Percentiles rank a stretch among this genome's conserved stretches.
phyloP scores from a whole-genome alignment of 305 asterid species.

The Fraxinus greggii region DNA sequence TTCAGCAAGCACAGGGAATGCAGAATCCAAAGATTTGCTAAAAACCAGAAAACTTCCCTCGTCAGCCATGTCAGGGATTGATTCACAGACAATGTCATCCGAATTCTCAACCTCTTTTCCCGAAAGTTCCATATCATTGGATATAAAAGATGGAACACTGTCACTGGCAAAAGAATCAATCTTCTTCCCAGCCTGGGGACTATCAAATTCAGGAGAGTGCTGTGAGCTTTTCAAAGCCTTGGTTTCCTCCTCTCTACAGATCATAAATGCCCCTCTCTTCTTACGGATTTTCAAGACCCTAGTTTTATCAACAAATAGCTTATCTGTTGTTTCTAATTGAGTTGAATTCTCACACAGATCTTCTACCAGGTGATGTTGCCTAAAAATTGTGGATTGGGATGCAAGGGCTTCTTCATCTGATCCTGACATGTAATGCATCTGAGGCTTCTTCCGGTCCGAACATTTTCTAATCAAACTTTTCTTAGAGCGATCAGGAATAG shows the following conservation, averaged over 20 bases:
- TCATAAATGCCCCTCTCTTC: slow-evolving; percentile 31
- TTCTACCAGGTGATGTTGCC: slow-evolving; percentile 26
- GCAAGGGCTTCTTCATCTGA: slow-evolving; percentile 41
- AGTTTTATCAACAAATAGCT: slow-evolving; percentile 30
- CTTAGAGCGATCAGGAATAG: slow-evolving; percentile 36
- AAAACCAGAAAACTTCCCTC: slow-evolving; percentile 42
- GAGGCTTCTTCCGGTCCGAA: slow-evolving; percentile 35
- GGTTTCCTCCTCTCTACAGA: slow-evolving; percentile 33
- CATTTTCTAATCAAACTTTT: slow-evolving; percentile 36
- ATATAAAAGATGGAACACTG: slow-evolving; percentile 27
- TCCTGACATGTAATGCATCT: slow-evolving; percentile 27
- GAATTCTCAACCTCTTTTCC: slow-evolving; percentile 35
- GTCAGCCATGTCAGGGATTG: slow-evolving; percentile 34
- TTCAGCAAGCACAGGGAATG: slow-evolving; percentile 34
- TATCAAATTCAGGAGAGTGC: slow-evolving; percentile 32
- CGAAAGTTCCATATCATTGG: slow-evolving; percentile 30
- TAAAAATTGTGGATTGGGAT: slow-evolving; percentile 32
- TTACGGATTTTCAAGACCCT: slow-evolving; percentile 34
- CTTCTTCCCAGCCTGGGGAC: slow-evolving; percentile 31
- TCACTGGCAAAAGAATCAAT: slow-evolving; percentile 28
- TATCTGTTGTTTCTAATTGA: slow-evolving; percentile 28
- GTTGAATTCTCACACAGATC: slow-evolving; percentile 21
- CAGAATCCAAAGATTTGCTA: slow-evolving; percentile 48
- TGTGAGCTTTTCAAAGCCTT: slow-evolving; percentile 30
- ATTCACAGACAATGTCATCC: slow-evolving; percentile 36